Evolutionary conservation across 371 early-diverging fungal genomes (phyloP), one percentile per base, ranked within the genome.

Genomic region (Capniomyces stellatus): DNA sequence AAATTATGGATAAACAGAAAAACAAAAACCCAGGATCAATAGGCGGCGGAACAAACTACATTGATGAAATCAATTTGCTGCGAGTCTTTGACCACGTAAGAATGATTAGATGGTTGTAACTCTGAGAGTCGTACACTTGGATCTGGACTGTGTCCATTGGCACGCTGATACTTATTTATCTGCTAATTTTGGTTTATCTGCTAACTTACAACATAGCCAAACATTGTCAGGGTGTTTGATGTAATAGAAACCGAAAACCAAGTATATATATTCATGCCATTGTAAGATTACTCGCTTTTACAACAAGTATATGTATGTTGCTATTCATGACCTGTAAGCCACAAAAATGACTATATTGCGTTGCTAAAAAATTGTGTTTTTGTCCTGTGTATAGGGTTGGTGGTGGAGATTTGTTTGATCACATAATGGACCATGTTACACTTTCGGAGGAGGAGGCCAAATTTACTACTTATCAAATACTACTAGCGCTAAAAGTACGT

Each of bases 391-490:
- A 35, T 35, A 35, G 35, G 35, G 29, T 74, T 39, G 27, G 64
- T 1, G 78, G 79, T 25, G 78, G 78, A 10, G 79, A 78, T 49
- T 52, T 78, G 62, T 78, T 77, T 24, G 75, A 75, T 42, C 66
- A 64, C 40, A 57, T 78, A 19, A 43, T 54, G 48, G 54, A 41
- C 15, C 47, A 54, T 25, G 69, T 66, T 15, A 59, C 61, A 13
- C 43, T 77, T 24, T 57, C 71, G 0, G 79, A 78, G 41, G 62
- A 61, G 21, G 73, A 78, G 55, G 67, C 75, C 27, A 66, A 64
- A 40, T 74, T 71, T 53, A 58, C 67, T 21, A 56, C 59, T n/a
- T 78, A 69, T 54, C 78, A 78, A 55, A 54, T 67, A 12, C 61
- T 75, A 13, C 41, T 57, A 22, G 79, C 77, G 1, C 55, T 78